Conservation (phyloP, 2,329 filamentous ascomycete species). For the Hymenoscyphus fructigenus region DNA sequence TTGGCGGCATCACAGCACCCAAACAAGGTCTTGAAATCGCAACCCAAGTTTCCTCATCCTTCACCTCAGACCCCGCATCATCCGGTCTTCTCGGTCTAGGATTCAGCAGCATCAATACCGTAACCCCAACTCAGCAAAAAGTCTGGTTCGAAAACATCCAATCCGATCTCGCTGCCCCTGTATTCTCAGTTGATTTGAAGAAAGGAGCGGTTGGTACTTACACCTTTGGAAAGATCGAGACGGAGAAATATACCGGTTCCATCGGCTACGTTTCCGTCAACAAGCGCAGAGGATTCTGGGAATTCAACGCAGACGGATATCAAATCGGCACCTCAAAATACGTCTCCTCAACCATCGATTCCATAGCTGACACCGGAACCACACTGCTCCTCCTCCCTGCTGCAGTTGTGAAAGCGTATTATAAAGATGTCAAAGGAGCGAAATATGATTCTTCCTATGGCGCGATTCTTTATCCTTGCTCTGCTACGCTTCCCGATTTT, state of each 20-base stretch:
- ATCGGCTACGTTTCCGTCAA: constrained; percentile 49
- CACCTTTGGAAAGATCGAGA: constrained; percentile 54
- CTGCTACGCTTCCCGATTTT: constrained; percentile 33
- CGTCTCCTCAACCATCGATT: not conserved
- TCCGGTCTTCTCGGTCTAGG: constrained; percentile 65
- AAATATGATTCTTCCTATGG: constrained; percentile 17
- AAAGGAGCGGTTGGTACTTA: constrained; percentile 46
- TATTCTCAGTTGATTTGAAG: constrained; percentile 55
- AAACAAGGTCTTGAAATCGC: constrained; percentile 28
- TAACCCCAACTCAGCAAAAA: constrained; percentile 16
- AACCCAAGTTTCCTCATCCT: constrained; percentile 21
- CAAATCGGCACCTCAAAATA: constrained; percentile 37
- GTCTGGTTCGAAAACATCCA: constrained; percentile 25
- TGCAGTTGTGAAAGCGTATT: constrained; percentile 36
- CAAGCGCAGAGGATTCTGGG: constrained; percentile 50
- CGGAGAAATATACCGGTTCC: constrained; percentile 47
- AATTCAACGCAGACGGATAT: constrained; percentile 48
- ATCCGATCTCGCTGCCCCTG: constrained; percentile 31
- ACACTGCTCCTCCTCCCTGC: constrained; percentile 37
- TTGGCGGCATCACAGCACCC: constrained; percentile 21
- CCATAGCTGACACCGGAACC: constrained; percentile 39
- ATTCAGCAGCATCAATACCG: constrained; percentile 20
- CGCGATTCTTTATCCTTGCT: constrained; percentile 36
- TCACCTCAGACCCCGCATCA: constrained; percentile 29
- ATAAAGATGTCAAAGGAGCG: constrained; percentile 32